Percentiles rank a stretch among this genome's conserved stretches.
phyloP scores from a whole-genome alignment of 2,329 filamentous ascomycete genomes.

The Calonectria pauciramosa region DNA sequence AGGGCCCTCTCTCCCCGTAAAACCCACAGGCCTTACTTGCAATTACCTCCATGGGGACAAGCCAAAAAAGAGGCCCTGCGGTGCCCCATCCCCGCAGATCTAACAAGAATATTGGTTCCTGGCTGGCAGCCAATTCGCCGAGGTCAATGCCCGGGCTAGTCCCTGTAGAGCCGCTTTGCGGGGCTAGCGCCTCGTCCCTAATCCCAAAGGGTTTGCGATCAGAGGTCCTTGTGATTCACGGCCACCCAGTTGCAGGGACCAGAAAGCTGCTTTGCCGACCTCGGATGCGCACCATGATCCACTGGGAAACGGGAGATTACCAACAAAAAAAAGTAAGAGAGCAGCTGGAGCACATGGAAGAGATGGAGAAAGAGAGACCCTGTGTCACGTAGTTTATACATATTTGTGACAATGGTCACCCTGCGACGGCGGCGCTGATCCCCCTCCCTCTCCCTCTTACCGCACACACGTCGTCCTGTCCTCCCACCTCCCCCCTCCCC shows the following conservation, averaged over 20 bases:
- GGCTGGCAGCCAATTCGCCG: constrained; percentile 11
- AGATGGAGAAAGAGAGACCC: neutral
- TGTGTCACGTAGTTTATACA: constrained; percentile 22
- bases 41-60: constrained; percentile 11
- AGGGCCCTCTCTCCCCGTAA: neutral
- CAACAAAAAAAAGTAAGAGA: neutral
- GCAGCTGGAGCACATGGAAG: neutral
- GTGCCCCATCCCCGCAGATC: constrained; percentile 5
- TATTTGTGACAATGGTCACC: constrained; percentile 9
- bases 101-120: neutral
- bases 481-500: neutral
- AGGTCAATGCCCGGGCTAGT: constrained; percentile 7
- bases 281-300: constrained; percentile 25
- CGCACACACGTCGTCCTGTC: neutral
- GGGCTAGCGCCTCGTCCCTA: constrained; percentile 22
- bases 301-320: constrained; percentile 24
- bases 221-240: constrained; percentile 20
- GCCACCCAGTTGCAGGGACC: constrained; percentile 3
- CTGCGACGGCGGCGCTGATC: neutral
- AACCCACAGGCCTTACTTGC: constrained; percentile 1
- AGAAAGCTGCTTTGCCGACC: constrained; percentile 17
- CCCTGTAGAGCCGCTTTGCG: constrained; percentile 17
- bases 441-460: neutral
- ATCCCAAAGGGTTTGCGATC: constrained; percentile 19
- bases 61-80: neutral